Evolutionary conservation across 2,329 filamentous ascomycete species (phyloP), one percentile per base, ranked within the genome.

Genomic region (Colletotrichum eleusines): DNA sequence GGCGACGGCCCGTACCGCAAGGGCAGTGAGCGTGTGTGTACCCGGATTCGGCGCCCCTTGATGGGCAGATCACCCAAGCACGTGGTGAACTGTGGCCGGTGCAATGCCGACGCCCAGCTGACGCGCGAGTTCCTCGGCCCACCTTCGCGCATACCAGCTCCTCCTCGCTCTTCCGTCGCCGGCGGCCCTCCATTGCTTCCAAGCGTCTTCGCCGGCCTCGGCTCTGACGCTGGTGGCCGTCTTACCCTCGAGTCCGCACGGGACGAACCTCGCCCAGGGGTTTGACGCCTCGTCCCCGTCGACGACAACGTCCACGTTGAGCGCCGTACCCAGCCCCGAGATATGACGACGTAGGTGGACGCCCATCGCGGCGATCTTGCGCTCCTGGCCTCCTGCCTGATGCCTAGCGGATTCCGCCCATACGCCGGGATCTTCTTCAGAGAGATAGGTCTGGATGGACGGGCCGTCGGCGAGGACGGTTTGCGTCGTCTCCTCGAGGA

Each of bases 281-380:
- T 89, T 89, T 4, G 72, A 73, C 8, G 72, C 72, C 63, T 79
- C 78, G 57, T 72, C 54, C 0, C 84, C 84, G 1, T 73, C 63
- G 1, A 84, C 81, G 1, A 93, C 88, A 66, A 91, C 89, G 74
- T 84, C 82, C n/a, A 94, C 82, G 84, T 97, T 94, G 78, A 98
- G 79, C 2, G 93, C 95, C 42, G 97, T 86, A 8, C 96, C 96
- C 79, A 97, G 92, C 72, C 91, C 93, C 31, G 91, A 94, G 46
- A 98, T 87, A 80, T 97, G 91, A 55, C 95, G 85, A 18, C 94
- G 85, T 73, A 98, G 87, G 82, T 98, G 95, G n/a, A 99, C 94
- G 0, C 96, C 96, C 51, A 98, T 84, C 0, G 95, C 94, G 0
- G 94, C 94, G 75, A 99, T 94, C 84, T 98, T 99, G 76, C 87